Evolutionary conservation across 352 stramenopile species (phyloP).

Genomic region (Globisporangium perplexum): DNA sequence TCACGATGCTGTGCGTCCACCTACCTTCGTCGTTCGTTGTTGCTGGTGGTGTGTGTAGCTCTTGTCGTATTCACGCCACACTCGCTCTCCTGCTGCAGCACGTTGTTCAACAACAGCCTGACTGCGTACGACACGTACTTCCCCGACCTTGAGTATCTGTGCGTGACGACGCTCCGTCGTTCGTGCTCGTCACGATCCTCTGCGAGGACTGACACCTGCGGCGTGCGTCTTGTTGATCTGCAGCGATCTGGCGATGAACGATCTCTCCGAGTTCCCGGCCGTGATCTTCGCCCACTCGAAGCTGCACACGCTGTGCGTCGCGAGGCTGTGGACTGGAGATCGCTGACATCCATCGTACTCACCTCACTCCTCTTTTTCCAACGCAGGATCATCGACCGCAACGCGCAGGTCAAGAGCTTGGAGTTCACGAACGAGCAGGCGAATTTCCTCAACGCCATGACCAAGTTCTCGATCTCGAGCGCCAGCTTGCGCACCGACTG

Average conservation of each 20-base stretch:
- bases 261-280: background rate
- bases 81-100: background rate
- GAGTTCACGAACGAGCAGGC: conserved; percentile 2
- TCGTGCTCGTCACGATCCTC: too few relatives aligned
- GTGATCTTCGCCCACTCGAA: conserved; percentile 6
- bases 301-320: conserved; percentile 4
- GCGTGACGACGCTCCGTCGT: background rate
- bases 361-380: background rate
- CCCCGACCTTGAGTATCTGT: conserved; percentile 7
- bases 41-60: background rate
- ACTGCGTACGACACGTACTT: conserved; percentile 1
- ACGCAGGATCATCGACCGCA: background rate
- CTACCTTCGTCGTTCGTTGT: background rate
- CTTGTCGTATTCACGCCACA: too few relatives aligned
- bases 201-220: too few relatives aligned
- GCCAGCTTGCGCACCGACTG: background rate
- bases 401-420: background rate
- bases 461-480: background rate
- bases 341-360: too few relatives aligned
- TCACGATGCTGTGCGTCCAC: background rate
- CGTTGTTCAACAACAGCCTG: conserved; percentile 1
- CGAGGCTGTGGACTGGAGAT: too few relatives aligned
- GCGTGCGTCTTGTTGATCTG: background rate
- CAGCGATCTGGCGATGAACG: conserved; percentile 2
- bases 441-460: background rate